These are phyloP conservation scores for Hypericum androsaemum DNA, from an alignment of 345 rosid species.

Conservation along the genomic window DNA sequence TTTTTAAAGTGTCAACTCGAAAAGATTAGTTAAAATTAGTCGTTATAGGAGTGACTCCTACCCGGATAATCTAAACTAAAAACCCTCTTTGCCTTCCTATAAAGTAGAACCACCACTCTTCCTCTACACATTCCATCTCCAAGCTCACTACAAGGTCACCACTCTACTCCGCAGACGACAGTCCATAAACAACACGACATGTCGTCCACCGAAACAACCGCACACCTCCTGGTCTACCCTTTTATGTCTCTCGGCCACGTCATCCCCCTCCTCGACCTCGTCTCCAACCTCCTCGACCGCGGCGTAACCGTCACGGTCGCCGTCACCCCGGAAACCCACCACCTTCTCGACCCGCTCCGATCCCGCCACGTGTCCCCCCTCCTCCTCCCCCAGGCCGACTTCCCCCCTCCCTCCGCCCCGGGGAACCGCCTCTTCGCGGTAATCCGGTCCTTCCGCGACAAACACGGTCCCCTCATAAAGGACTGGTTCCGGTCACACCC, in stretches of 20 bases:
- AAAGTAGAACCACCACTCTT: too few species aligned
- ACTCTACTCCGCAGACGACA: background rate
- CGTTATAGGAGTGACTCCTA: too few species aligned
- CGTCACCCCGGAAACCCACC: background rate
- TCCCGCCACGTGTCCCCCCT: background rate
- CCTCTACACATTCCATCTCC: too few species aligned
- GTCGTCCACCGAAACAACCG: background rate
- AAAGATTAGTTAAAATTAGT: too few species aligned
- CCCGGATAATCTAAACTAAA: too few species aligned
- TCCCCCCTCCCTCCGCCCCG: background rate
- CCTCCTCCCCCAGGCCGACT: background rate
- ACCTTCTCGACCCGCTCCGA: background rate
- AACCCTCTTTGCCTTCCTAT: too few species aligned
- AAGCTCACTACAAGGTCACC: too few species aligned
- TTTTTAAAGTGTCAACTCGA: too few species aligned
- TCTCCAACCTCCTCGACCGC: background rate
- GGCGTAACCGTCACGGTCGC: background rate
- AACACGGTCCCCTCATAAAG: background rate
- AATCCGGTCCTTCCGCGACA: background rate
- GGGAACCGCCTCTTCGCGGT: background rate
- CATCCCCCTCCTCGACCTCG: background rate
- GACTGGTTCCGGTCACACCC: background rate
- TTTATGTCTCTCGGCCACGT: background rate
- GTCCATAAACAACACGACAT: background rate
- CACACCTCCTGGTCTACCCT: background rate